phyloP scores from a whole-genome alignment of 2,329 filamentous ascomycete species.

The Cladorrhinum sp. region DNA sequence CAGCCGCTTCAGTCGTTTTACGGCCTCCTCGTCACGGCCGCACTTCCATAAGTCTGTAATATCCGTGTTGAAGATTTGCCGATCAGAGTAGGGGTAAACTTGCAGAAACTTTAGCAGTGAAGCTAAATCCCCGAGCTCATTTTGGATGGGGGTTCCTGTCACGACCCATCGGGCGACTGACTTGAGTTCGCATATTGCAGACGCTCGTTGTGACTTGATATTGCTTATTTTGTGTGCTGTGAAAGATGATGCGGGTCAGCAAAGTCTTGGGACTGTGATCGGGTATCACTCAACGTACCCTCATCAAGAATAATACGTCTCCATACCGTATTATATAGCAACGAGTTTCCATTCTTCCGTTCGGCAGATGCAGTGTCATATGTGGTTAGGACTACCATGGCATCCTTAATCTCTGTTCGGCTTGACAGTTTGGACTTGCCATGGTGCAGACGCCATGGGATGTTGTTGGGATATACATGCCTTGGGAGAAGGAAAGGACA shows the following conservation, averaged over 20 bases:
- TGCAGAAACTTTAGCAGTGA: no score
- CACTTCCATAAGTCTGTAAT: no score
- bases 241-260: no score
- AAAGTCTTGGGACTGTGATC: no score
- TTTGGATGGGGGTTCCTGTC: no score
- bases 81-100: constrained; percentile 29
- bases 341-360: constrained; percentile 31
- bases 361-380: constrained; percentile 41
- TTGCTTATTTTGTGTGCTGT: constrained; percentile 16
- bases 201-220: no score
- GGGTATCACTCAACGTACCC: constrained; percentile 30
- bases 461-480: constrained; percentile 26
- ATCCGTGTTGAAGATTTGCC: constrained; percentile 14
- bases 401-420: constrained; percentile 14
- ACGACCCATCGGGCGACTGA: no score
- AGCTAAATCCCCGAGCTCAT: no score
- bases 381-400: constrained; percentile 39
- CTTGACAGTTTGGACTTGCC: constrained; percentile 26
- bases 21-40: constrained; percentile 27
- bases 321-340: constrained; percentile 38
- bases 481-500: constrained; percentile 19
- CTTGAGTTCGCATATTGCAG: no score
- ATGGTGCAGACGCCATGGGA: constrained; percentile 33
- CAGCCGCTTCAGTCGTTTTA: constrained; percentile 39
- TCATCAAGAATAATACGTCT: constrained; percentile 40